Evolutionary conservation across 306 rosid genomes (phyloP).

Genomic region (Hippophae gyantsensis): DNA sequence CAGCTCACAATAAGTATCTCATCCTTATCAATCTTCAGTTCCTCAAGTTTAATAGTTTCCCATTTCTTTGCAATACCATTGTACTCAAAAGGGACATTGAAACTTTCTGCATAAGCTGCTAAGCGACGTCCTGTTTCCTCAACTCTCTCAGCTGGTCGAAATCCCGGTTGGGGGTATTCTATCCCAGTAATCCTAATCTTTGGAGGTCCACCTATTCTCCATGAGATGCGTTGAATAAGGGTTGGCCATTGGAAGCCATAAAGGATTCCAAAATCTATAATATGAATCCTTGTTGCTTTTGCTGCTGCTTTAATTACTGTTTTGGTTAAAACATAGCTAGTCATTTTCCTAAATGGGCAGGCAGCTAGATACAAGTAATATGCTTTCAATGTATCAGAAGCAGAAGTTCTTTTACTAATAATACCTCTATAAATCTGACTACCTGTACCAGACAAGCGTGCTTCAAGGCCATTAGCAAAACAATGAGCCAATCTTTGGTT

Average conservation of each 20-base stretch:
- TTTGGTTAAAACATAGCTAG: constrained; percentile 52
- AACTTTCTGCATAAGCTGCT: constrained; percentile 63
- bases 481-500: constrained; percentile 78
- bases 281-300: constrained; percentile 49
- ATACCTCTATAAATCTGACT: constrained; percentile 90
- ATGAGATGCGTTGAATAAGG: constrained; percentile 51
- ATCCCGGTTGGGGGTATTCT: constrained; percentile 91
- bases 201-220: constrained; percentile 64
- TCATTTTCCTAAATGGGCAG: constrained; percentile 72
- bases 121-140: constrained; percentile 84
- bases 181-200: constrained; percentile 83
- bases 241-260: constrained; percentile 99
- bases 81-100: constrained; percentile 72
- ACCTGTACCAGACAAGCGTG: constrained; percentile 95
- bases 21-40: constrained; percentile 66
- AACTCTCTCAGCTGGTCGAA: constrained; percentile 88
- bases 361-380: constrained; percentile 75
- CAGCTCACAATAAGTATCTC: constrained; percentile 69
- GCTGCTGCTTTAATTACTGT: constrained; percentile 34
- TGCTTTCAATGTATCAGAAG: constrained; percentile 70
- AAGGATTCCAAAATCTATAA: constrained; percentile 86
- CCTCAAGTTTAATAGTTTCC: constrained; percentile 75
- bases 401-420: constrained; percentile 53
- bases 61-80: constrained; percentile 75
- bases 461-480: constrained; percentile 91